Evolutionary conservation across 352 stramenopile genomes (phyloP).

Genomic region (Phytophthora cryptogea): DNA sequence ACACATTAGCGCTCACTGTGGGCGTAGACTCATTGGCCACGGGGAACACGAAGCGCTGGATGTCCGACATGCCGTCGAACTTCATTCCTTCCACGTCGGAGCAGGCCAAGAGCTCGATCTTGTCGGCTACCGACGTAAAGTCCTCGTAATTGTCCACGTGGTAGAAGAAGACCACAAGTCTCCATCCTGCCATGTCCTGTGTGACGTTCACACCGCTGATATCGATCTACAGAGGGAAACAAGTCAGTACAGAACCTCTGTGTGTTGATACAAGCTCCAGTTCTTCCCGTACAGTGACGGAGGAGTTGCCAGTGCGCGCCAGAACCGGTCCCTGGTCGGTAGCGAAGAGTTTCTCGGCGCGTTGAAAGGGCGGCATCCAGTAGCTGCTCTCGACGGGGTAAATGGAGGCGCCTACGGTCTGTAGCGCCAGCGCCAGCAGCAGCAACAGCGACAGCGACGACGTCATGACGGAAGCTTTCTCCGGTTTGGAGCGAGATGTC

Average conservation of each 20-base stretch:
- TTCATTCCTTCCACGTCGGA: constrained; percentile 41
- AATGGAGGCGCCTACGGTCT: constrained; percentile 48
- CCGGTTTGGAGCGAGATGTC: constrained; percentile 6
- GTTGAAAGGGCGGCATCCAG: constrained; percentile 83
- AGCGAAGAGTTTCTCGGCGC: constrained; percentile 87
- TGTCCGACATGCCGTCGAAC: constrained; percentile 66
- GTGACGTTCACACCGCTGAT: constrained; percentile 79
- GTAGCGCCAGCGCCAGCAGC: constrained; percentile 20
- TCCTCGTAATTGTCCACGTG: constrained; percentile 74
- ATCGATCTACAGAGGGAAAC: constrained; percentile 41
- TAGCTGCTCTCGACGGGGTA: constrained; percentile 72
- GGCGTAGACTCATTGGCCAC: constrained; percentile 54
- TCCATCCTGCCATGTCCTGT: constrained; percentile 64
- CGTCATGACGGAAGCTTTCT: constrained; percentile 19
- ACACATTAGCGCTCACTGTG: constrained; percentile 46
- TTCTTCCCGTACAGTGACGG: constrained; percentile 47
- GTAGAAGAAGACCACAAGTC: constrained; percentile 84
- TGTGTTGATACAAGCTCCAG: neutral
- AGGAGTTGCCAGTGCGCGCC: constrained; percentile 63
- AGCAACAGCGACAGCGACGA: constrained; percentile 23
- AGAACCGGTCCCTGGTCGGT: constrained; percentile 73
- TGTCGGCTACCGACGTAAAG: constrained; percentile 64
- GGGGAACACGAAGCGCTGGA: constrained; percentile 66
- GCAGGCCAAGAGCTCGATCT: constrained; percentile 81
- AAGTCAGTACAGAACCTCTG: neutral